Conservation (phyloP, 2,329 filamentous ascomycete species). For the Microsporum canis region DNA sequence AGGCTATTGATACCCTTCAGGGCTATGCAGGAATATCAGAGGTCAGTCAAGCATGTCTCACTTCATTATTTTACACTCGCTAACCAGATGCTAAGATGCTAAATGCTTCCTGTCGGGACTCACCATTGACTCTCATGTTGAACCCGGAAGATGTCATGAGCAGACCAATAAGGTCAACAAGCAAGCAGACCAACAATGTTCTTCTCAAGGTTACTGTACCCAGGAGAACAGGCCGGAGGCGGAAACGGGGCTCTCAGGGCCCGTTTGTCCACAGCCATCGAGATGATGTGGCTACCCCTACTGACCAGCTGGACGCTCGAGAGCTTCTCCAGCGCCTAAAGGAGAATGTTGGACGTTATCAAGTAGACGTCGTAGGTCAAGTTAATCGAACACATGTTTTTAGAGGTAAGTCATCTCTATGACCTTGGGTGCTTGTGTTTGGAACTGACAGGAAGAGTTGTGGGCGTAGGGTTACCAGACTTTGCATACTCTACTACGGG, state of each 20-base stretch:
- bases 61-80: not conserved
- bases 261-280: conserved; percentile 45
- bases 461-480: conserved; percentile 55
- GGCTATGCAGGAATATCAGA: conserved; percentile 44
- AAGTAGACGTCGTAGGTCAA: conserved; percentile 57
- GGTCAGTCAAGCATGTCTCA: conserved; percentile 26
- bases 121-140: conserved; percentile 57
- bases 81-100: conserved; percentile 32
- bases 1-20: conserved; percentile 52
- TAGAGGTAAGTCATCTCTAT: conserved; percentile 43
- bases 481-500: conserved; percentile 67
- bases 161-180: conserved; percentile 65
- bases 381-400: conserved; percentile 79
- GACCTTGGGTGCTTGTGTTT: not conserved
- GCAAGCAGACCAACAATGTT: conserved; percentile 66
- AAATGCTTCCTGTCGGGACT: conserved; percentile 35
- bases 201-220: conserved; percentile 79
- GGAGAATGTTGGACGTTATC: conserved; percentile 59
- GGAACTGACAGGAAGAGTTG: not conserved
- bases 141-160: conserved; percentile 69
- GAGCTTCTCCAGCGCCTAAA: conserved; percentile 52
- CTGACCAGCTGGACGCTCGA: conserved; percentile 38
- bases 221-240: conserved; percentile 71
- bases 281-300: conserved; percentile 18
- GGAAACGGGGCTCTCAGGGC: conserved; percentile 64